Conservation (phyloP, 768 basidiomycete species). For the Tremella fuciformis region DNA sequence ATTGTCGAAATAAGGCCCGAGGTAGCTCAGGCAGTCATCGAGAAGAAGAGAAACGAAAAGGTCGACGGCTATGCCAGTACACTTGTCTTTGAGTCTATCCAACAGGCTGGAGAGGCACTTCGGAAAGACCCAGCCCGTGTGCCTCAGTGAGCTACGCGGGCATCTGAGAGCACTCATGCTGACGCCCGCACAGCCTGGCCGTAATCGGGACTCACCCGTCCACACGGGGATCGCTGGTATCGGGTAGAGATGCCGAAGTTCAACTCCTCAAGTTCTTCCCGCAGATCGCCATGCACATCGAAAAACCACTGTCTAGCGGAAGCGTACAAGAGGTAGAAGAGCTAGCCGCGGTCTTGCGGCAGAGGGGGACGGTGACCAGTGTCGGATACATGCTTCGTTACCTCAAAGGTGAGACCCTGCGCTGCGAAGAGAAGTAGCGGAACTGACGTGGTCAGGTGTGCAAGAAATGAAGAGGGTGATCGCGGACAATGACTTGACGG, state of each 20-base stretch:
- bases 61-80: constrained; percentile 88
- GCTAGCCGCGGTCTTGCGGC: constrained; percentile 13
- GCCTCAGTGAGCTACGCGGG: background rate
- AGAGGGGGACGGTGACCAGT: constrained; percentile 53
- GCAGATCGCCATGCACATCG: constrained; percentile 79
- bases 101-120: constrained; percentile 18
- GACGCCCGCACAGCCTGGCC: constrained; percentile 35
- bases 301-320: constrained; percentile 66
- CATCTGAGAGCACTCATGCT: too few species aligned
- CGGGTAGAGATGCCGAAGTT: constrained; percentile 75
- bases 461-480: constrained; percentile 95
- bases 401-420: constrained; percentile 60
- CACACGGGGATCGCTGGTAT: constrained; percentile 70
- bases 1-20: constrained; percentile 83
- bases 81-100: constrained; percentile 23
- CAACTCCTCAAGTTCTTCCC: constrained; percentile 82
- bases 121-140: background rate
- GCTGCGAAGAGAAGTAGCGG: too few species aligned
- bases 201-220: constrained; percentile 70
- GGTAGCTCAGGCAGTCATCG: constrained; percentile 67
- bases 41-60: constrained; percentile 79
- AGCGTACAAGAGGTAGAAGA: constrained; percentile 7
- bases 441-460: too few species aligned
- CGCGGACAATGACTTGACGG: constrained; percentile 82
- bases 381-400: constrained; percentile 73